Evolutionary conservation across 2,329 filamentous ascomycete genomes (phyloP), one percentile per base, ranked within the genome.

Genomic region (Ophiostoma pallidulum): DNA sequence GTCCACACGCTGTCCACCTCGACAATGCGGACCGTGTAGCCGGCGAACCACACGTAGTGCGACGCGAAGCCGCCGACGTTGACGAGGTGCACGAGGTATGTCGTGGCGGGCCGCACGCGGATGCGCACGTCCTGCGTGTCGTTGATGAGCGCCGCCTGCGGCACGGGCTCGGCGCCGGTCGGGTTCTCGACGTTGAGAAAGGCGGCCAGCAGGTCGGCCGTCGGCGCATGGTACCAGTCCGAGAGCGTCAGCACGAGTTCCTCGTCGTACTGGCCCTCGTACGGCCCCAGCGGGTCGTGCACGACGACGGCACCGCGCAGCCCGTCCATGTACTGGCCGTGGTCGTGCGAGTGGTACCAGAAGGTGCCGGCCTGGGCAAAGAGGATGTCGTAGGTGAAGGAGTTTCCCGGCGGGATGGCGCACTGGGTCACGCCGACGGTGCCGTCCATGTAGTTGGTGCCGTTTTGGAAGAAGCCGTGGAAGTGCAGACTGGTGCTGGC

Each of bases 1-100:
- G 74, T 80, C 54, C 83, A 87, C 9, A 86, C 71, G 7, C 84
- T 84, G 57, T 88, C 84, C 1, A 87, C 77, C 60, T 87, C 84
- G 24, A 88, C 73, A 44, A 87, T 78, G 20, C 69, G 73, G 67
- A 88, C 78, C 16, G 73, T 78, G 55, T 83, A 79, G 10, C 72
- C 77, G 58, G 83, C 79, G 45, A 83, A 75, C 78, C 78, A 82
- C 28, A 83, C 57, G 51, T 81, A 80, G 53, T 82, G 76, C 4
- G 72, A 73, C 1, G 78, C 77, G 64, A 87, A 89, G 10, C 83
- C 84, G 8, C 80, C 84, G 18, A 88, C 75, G 55, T 87, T 88
- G 54, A 86, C 70, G 47, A 89, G 68, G 33, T 80, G 80, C 53
- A 91, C 73, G 3, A 87, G 66, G 47, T 90, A 90, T 0, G 81